phyloP scores from a whole-genome alignment of 2,329 filamentous ascomycete species.

The Chaetomiaceae sp. region DNA sequence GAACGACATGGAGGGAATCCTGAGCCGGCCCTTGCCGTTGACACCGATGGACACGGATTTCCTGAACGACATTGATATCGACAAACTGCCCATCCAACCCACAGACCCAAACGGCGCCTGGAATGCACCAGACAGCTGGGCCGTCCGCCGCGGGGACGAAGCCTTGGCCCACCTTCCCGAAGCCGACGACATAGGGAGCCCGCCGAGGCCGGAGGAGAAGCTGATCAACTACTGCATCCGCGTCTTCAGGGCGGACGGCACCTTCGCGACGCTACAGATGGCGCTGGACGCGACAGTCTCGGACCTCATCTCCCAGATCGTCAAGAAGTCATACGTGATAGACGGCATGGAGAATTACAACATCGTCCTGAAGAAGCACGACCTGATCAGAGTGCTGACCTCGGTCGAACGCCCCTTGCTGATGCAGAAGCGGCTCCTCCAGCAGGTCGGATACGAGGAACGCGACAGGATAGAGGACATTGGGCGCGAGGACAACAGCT shows the following conservation, averaged over 20 bases:
- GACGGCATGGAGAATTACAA: constrained; percentile 92
- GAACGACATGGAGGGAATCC: constrained; percentile 84
- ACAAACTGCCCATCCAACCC: constrained; percentile 29
- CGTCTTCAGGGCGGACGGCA: constrained; percentile 88
- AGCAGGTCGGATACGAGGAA: constrained; percentile 87
- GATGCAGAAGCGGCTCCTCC: constrained; percentile 84
- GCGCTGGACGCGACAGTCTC: constrained; percentile 76
- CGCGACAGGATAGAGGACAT: constrained; percentile 87
- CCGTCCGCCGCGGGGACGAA: constrained; percentile 73
- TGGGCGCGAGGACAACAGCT: constrained; percentile 94
- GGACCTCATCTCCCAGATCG: constrained; percentile 83
- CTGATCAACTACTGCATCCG: constrained; percentile 81
- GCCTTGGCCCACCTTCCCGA: constrained; percentile 52
- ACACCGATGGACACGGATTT: constrained; percentile 63
- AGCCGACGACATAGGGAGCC: constrained; percentile 62
- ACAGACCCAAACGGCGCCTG: constrained; percentile 54
- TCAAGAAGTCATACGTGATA: constrained; percentile 89
- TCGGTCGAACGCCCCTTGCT: constrained; percentile 76
- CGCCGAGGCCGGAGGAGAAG: constrained; percentile 69
- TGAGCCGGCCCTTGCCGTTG: constrained; percentile 65
- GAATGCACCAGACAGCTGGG: constrained; percentile 97
- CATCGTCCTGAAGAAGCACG: constrained; percentile 90
- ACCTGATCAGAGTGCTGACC: constrained; percentile 75
- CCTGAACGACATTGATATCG: constrained; percentile 41
- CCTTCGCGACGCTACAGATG: constrained; percentile 88